Percentiles rank a stretch among this genome's conserved stretches.
These are phyloP conservation scores for Gonapodya prolifera DNA, from an alignment of 192 early-diverging fungal genomes.

Conservation along the genomic window DNA sequence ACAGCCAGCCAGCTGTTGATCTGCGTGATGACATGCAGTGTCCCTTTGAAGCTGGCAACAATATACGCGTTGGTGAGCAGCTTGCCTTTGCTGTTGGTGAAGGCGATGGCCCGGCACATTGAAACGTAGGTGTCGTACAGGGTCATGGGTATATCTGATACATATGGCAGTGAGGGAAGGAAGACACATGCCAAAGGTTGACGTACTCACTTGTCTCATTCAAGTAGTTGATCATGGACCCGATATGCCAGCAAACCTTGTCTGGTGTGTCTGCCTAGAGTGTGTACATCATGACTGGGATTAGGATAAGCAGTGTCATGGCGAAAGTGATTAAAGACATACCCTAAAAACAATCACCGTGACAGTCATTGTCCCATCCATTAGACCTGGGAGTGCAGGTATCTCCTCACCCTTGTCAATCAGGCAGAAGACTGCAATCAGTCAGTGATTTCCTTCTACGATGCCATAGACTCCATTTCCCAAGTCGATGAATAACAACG, in stretches of 20 bases:
- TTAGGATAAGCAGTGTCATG: no score
- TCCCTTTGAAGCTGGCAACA: neutral
- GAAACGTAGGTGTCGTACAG: neutral
- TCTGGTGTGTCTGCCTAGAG: neutral
- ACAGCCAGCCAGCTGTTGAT: neutral
- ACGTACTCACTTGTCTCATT: neutral
- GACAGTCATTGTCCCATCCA: no score
- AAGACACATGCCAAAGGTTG: neutral
- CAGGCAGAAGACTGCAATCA: no score
- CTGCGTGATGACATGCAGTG: neutral
- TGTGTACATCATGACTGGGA: no score
- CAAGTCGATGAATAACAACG: no score
- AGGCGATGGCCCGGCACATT: neutral
- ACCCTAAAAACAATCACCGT: no score
- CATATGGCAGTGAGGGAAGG: neutral
- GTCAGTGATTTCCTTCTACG: no score
- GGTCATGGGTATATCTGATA: neutral
- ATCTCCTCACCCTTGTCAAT: no score
- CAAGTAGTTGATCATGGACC: neutral
- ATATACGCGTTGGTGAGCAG: neutral
- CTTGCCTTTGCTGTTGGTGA: neutral
- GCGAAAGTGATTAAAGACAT: no score
- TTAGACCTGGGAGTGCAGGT: no score
- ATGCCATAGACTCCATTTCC: no score
- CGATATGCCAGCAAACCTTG: neutral